Conservation (phyloP, 805 yeast genomes). For the Yarrowia sp. region DNA sequence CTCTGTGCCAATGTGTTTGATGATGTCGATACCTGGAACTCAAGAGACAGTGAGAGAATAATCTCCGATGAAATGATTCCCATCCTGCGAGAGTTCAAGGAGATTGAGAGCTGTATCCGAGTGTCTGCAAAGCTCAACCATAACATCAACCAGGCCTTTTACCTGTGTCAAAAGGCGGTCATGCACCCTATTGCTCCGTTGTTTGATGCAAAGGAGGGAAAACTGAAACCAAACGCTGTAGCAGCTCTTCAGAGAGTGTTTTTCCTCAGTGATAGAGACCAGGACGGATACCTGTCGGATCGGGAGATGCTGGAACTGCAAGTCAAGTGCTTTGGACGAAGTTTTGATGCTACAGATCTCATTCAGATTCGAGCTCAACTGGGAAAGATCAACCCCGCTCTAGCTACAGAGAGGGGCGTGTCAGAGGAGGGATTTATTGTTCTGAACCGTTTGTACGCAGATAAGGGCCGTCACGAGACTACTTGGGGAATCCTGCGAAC, state of each 20-base stretch:
- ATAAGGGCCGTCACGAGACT: conserved; percentile 93
- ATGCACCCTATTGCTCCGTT: conserved; percentile 92
- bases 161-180: conserved; percentile 90
- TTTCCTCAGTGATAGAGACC: conserved; percentile 84
- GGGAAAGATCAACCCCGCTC: conserved; percentile 49
- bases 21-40: conserved; percentile 51
- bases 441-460: conserved; percentile 82
- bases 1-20: conserved; percentile 86
- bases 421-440: conserved; percentile 77
- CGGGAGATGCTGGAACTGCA: conserved; percentile 76
- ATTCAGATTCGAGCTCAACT: conserved; percentile 53
- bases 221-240: conserved; percentile 75
- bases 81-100: conserved; percentile 86
- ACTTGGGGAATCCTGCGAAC: conserved; percentile 93
- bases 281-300: conserved; percentile 80
- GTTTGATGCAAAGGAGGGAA: conserved; percentile 89
- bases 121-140: conserved; percentile 84
- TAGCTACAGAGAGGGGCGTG: conserved; percentile 58
- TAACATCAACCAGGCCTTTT: conserved; percentile 90
- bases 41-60: conserved; percentile 51
- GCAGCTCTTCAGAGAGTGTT: conserved; percentile 82
- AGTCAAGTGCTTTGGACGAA: conserved; percentile 71
- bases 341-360: conserved; percentile 53
- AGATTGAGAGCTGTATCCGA: conserved; percentile 88
- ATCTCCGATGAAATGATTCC: conserved; percentile 85